Evolutionary conservation across 2,329 filamentous ascomycete species (phyloP), one percentile per base, ranked within the genome.

Genomic region (Neocucurbitaria cava): DNA sequence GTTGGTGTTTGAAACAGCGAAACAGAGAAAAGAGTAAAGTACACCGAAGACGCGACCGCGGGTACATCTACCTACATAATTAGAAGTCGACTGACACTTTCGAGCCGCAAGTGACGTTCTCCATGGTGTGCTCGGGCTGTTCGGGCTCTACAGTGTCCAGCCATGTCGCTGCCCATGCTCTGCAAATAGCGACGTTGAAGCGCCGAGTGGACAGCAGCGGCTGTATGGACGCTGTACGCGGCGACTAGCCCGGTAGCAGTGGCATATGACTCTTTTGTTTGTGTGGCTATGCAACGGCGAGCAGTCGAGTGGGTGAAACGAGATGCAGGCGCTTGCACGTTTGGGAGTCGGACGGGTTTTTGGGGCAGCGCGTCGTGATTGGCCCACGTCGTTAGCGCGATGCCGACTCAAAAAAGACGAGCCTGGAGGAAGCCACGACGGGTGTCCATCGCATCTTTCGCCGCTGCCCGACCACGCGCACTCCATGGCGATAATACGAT

Each of bases 401-500:
- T 41, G 31, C 50, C 50, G 52, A 45, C 24, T 46, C 52, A 61
- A 65, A 69, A 68, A 66, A 59, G 61, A 58, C 44, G 56, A 58
- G 58, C 49, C 49, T 48, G 54, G 56, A 46, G 51, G 50, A 56
- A 54, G 57, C 57, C 56, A 57, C 40, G 58, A 50, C 54, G 46
- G 21, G 38, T 2, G 18, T 17, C 9, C 44, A 50, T 48, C 36
- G 51, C 54, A 52, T 51, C 56, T 49, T n/a, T 50, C 52, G 58
- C 52, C 59, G 44, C 46, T 33, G 45, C 44, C 45, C 35, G 35
- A 20, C 46, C 35, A 52, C 41, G 24, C 52, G 57, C 62, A 56
- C 56, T 52, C 55, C 53, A 62, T 48, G 46, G 74, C 73, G 73
- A 71, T 75, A 66, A 54, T 74, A 65, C 69, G 66, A 58, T 66